These are phyloP conservation scores for Capsella bursapastoris DNA, from an alignment of 345 rosid species.

Conservation along the genomic window DNA sequence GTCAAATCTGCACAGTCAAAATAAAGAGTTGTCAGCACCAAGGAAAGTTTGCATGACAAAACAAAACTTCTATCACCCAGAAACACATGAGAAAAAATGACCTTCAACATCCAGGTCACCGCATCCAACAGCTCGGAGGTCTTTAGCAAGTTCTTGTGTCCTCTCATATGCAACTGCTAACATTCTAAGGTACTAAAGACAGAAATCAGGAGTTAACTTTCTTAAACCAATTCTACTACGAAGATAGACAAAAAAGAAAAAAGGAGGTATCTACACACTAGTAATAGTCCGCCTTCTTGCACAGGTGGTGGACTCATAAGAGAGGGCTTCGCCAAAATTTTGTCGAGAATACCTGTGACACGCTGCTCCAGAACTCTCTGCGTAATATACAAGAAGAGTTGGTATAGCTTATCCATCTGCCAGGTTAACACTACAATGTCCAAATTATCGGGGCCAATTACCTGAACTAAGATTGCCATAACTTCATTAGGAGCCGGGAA, in stretches of 20 bases:
- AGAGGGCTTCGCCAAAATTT: slow-evolving; percentile 89
- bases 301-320: slow-evolving; percentile 81
- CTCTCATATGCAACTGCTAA: slow-evolving; percentile 96
- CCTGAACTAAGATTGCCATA: slow-evolving; percentile 99
- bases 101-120: slow-evolving; percentile 99
- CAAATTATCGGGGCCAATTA: slow-evolving; percentile 39
- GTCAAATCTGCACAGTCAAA: slow-evolving; percentile 67
- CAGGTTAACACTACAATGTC: slow-evolving; percentile 16
- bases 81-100: slow-evolving; percentile 44
- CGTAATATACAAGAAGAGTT: slow-evolving; percentile 36
- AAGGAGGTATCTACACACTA: slow-evolving; percentile 47
- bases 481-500: slow-evolving; percentile 99
- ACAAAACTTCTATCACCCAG: slow-evolving; percentile 15
- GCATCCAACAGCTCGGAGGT: slow-evolving; percentile 91
- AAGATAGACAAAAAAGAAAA: slow-evolving; percentile 18
- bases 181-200: slow-evolving; percentile 94
- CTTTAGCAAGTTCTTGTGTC: slow-evolving; percentile 96
- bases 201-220: slow-evolving; percentile 43
- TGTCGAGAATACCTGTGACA: slow-evolving; percentile 90
- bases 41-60: slow-evolving; percentile 3
- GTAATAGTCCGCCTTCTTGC: slow-evolving; percentile 72
- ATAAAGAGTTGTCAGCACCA: slow-evolving; percentile 33
- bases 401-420: slow-evolving; percentile 25
- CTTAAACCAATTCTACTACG: slow-evolving; percentile 10
- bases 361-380: slow-evolving; percentile 99